phyloP scores from a whole-genome alignment of 78 protist genomes.

The Mastigamoeba balamuthi region DNA sequence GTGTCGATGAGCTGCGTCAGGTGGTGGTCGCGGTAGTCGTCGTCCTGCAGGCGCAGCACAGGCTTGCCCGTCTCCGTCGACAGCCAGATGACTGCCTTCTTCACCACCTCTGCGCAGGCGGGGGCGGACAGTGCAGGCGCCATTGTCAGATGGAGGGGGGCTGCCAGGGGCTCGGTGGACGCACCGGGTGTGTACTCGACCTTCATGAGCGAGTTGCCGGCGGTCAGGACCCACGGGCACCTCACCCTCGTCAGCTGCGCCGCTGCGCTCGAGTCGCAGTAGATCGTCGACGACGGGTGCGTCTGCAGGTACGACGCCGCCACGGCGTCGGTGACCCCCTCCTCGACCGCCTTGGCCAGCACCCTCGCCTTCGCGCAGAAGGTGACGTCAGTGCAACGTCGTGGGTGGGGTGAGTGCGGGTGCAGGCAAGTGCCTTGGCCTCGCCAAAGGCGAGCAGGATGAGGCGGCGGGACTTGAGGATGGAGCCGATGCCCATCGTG shows the following conservation, averaged over 20 bases:
- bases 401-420: no score
- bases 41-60: constrained; percentile 26
- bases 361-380: no score
- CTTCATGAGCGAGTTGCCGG: neutral
- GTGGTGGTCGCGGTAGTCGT: constrained; percentile 8
- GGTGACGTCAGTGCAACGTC: no score
- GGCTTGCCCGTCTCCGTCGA: constrained; percentile 28
- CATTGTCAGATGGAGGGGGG: neutral
- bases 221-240: constrained; percentile 34
- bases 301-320: constrained; percentile 20
- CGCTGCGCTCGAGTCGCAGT: constrained; percentile 25
- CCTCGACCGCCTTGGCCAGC: constrained; percentile 30
- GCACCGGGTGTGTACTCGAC: constrained; percentile 43
- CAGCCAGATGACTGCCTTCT: constrained; percentile 40
- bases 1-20: neutral
- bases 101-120: no score
- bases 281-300: constrained; percentile 10
- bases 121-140: no score
- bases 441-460: constrained; percentile 41
- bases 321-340: neutral
- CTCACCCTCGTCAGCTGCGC: constrained; percentile 21
- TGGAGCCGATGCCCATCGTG: constrained; percentile 61
- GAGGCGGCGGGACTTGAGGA: constrained; percentile 10
- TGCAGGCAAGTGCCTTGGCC: no score
- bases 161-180: neutral